phyloP scores from a whole-genome alignment of 805 yeast genomes.

The Sugiyamaella chiloensis region DNA sequence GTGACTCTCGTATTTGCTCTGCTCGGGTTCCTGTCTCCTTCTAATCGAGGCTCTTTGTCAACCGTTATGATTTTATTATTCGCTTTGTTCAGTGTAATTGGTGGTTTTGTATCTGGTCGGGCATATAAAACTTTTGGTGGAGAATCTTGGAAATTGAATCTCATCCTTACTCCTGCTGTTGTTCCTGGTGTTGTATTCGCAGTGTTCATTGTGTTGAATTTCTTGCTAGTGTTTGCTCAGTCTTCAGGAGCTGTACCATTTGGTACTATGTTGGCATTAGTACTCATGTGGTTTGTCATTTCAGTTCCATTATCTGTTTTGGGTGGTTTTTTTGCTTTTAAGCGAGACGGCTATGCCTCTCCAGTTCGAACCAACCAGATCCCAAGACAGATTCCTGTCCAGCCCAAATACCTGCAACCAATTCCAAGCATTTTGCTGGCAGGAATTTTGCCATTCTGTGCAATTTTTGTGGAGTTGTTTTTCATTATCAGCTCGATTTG shows the following conservation, averaged over 20 bases:
- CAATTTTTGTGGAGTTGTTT: constrained; percentile 92
- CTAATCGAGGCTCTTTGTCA: constrained; percentile 88
- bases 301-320: constrained; percentile 79
- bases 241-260: constrained; percentile 95
- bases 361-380: constrained; percentile 94
- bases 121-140: constrained; percentile 90
- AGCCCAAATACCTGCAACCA: constrained; percentile 77
- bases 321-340: constrained; percentile 80
- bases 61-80: constrained; percentile 85
- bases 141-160: constrained; percentile 81
- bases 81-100: constrained; percentile 74
- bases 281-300: constrained; percentile 78
- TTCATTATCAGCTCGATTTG: constrained; percentile 88
- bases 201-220: constrained; percentile 66
- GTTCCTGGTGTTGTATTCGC: constrained; percentile 79
- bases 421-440: constrained; percentile 66
- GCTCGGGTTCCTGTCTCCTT: constrained; percentile 86
- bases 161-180: constrained; percentile 74
- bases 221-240: constrained; percentile 69
- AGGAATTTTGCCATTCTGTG: constrained; percentile 92
- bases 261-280: constrained; percentile 80
- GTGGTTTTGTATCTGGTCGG: constrained; percentile 84
- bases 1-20: constrained; percentile 78
- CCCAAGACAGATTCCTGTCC: constrained; percentile 92
- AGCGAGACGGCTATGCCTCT: constrained; percentile 50